Evolutionary conservation across 2,329 filamentous ascomycete species (phyloP), one percentile per base, ranked within the genome.

Genomic region (Fonsecaea pugnacius): DNA sequence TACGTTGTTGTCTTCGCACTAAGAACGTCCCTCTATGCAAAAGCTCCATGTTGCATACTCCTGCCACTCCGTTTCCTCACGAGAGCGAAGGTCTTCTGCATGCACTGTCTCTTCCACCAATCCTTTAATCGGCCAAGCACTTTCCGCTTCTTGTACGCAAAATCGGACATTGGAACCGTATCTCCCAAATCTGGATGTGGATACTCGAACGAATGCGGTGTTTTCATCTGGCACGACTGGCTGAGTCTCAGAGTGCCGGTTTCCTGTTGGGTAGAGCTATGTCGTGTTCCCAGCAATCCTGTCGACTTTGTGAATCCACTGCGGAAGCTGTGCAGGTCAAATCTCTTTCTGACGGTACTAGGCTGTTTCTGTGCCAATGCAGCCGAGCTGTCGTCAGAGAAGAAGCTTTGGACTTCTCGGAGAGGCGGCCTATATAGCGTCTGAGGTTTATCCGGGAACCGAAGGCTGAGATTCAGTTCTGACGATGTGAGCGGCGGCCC

Each of bases 301-400:
- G 67, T 55, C 10, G 67, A 69, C 52, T 58, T 62, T 8, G 67
- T 68, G 35, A 69, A 56, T 18, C 63, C 60, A 58, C 63, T 70
- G 12, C 61, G 50, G 14, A 67, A 48, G 55, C 64, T 70, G 27
- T 65, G 64, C 2, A 69, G 57, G 36, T 67, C 53, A 46, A 72
- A 67, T 30, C 61, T 63, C 48, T 64, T 63, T 40, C 58, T 58
- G 46, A 60, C 14, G 24, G 24, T 36, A 27, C 35, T 58, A 38
- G 65, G 54, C 38, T 43, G 33, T 12, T 57, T 50, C 5, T 65
- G 63, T 2, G 60, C 71, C n/a, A 59, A 24, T 1, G 43, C 57
- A 7, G 57, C 24, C 4, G 76, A 77, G 66, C 77, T 78, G 55
- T 77, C 72, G 63, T 77, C 75, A 1, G 76, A 78, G 56, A 78